These are phyloP conservation scores for Schizonepeta tenuifolia DNA, from an alignment of 257 asterid species.

Conservation along the genomic window DNA sequence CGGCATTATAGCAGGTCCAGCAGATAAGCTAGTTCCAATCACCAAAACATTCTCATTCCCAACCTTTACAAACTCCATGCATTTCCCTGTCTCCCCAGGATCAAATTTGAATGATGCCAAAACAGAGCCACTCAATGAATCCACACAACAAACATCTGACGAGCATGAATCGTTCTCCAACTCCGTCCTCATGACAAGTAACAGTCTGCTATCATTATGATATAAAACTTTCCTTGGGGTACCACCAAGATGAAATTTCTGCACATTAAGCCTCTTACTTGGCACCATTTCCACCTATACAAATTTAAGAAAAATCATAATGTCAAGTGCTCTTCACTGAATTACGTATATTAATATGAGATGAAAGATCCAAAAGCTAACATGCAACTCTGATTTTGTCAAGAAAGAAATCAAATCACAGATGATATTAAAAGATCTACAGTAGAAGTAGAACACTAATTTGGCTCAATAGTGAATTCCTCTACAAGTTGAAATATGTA, in stretches of 20 bases:
- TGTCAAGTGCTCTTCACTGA: slow-evolving; percentile 19
- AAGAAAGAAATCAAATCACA: background rate
- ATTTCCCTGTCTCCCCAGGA: slow-evolving; percentile 90
- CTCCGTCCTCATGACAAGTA: slow-evolving; percentile 90
- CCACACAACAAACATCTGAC: slow-evolving; percentile 92
- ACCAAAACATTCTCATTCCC: slow-evolving; percentile 83
- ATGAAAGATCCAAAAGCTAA: slow-evolving; percentile 21
- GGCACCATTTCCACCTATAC: slow-evolving; percentile 97
- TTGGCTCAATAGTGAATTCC: slow-evolving; percentile 1
- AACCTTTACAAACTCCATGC: slow-evolving; percentile 89
- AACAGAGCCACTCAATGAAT: slow-evolving; percentile 84
- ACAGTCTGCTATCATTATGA: slow-evolving; percentile 79
- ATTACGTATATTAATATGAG: slow-evolving; percentile 4
- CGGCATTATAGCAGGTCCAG: slow-evolving; percentile 95
- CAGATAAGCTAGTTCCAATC: slow-evolving; percentile 87
- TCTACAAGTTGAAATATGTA: background rate
- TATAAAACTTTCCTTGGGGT: slow-evolving; percentile 91
- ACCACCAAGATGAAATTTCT: slow-evolving; percentile 92
- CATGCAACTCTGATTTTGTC: slow-evolving; percentile 14
- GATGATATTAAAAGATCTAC: background rate
- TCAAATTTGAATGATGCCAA: slow-evolving; percentile 84
- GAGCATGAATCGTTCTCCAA: slow-evolving; percentile 67
- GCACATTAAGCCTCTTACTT: slow-evolving; percentile 96
- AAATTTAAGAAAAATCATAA: slow-evolving; percentile 25
- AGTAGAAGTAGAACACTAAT: background rate